A percentile compares a stretch with the other conserved stretches of the same genome.
phyloP scores from a whole-genome alignment of 495 filamentous ascomycete species.

The Hyaloscypha bicolor region DNA sequence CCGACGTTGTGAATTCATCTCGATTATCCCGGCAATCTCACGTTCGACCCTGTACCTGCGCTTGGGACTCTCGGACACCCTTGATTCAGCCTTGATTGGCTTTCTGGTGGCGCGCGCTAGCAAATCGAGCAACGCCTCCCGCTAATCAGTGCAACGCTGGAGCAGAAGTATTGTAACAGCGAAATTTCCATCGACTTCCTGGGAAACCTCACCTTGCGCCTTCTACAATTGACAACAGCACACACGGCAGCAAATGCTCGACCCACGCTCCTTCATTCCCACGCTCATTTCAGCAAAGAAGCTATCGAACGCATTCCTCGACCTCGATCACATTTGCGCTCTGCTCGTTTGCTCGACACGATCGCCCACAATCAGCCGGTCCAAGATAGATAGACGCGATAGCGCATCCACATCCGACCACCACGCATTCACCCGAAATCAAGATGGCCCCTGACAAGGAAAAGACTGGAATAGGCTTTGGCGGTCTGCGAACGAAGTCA shows the following conservation, averaged over 20 bases:
- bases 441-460: conserved; percentile 10
- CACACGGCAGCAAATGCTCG: background rate
- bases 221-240: background rate
- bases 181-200: too few relatives aligned
- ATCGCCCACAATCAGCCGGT: background rate
- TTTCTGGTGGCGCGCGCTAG: background rate
- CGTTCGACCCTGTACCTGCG: background rate
- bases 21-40: background rate
- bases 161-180: background rate
- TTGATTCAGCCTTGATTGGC: background rate
- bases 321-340: background rate
- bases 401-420: background rate
- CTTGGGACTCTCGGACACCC: background rate
- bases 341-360: background rate
- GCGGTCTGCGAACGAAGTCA: background rate
- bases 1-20: background rate
- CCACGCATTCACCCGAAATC: background rate
- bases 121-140: background rate
- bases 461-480: background rate
- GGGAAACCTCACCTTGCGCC: background rate
- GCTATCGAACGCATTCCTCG: background rate
- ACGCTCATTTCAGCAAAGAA: background rate
- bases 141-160: background rate
- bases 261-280: background rate
- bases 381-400: background rate